Percentiles rank a stretch among this genome's conserved stretches.
These are phyloP conservation scores for Cladosporium sp. DNA, from an alignment of 2,329 filamentous ascomycete genomes.

Conservation along the genomic window DNA sequence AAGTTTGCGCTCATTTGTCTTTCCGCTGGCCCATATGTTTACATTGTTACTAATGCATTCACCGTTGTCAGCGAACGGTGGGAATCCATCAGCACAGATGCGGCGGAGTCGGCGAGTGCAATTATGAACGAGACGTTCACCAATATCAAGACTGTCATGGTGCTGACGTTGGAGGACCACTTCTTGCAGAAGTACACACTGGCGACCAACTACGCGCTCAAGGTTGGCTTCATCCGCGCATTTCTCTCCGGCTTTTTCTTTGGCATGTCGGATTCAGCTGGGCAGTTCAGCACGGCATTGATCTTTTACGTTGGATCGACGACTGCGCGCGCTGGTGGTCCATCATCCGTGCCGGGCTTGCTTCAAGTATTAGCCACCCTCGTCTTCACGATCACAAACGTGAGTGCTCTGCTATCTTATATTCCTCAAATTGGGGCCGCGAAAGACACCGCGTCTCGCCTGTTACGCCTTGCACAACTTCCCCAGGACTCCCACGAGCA, in stretches of 20 bases:
- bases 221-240: conserved; percentile 61
- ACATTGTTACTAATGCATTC: conserved; percentile 61
- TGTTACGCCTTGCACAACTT: conserved; percentile 66
- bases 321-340: conserved; percentile 48
- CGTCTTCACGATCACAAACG: conserved; percentile 74
- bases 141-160: conserved; percentile 73
- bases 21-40: conserved; percentile 60
- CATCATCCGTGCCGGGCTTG: conserved; percentile 53
- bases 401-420: conserved; percentile 63
- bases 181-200: conserved; percentile 61
- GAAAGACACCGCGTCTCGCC: conserved; percentile 64
- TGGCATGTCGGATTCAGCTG: conserved; percentile 70
- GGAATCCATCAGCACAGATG: conserved; percentile 64
- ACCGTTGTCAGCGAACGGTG: conserved; percentile 62
- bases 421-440: conserved; percentile 77
- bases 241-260: conserved; percentile 65
- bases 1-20: conserved; percentile 74
- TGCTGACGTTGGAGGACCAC: conserved; percentile 66
- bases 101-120: conserved; percentile 54
- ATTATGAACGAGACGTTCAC: conserved; percentile 71
- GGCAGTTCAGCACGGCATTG: conserved; percentile 68
- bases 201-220: conserved; percentile 50
- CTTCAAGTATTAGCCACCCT: conserved; percentile 76
- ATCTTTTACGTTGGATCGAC: conserved; percentile 78
- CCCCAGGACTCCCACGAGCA: conserved; percentile 56